Evolutionary conservation across 768 basidiomycete species (phyloP).

Genomic region (Panaeolus cyanescens): DNA sequence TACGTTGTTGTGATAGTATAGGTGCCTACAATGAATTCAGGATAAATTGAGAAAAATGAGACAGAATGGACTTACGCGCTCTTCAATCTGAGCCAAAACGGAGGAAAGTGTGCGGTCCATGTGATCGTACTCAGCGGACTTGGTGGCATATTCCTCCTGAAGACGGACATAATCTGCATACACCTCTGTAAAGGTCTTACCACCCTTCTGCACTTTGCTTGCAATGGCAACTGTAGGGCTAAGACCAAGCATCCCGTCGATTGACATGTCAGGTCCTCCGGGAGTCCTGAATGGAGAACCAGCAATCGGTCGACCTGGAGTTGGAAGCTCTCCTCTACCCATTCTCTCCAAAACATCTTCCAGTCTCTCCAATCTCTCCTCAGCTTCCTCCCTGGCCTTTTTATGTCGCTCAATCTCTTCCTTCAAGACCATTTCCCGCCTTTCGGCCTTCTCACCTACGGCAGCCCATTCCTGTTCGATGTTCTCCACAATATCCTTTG

Average conservation of each 20-base stretch:
- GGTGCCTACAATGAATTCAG: constrained; percentile 66
- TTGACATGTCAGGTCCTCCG: constrained; percentile 39
- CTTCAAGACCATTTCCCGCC: constrained; percentile 63
- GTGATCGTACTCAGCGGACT: constrained; percentile 80
- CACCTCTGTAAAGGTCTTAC: constrained; percentile 92
- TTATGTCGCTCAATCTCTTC: constrained; percentile 77
- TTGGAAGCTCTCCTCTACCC: constrained; percentile 70
- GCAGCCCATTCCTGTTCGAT: constrained; percentile 84
- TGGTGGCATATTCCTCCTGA: constrained; percentile 78
- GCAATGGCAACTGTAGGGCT: constrained; percentile 91
- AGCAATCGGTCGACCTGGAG: constrained; percentile 49
- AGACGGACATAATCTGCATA: constrained; percentile 89
- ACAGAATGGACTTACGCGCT: constrained; percentile 56
- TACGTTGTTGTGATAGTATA: constrained; percentile 84
- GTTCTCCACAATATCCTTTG: constrained; percentile 77
- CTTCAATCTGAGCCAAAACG: constrained; percentile 89
- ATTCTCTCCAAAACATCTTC: constrained; percentile 73
- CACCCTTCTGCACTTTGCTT: constrained; percentile 75
- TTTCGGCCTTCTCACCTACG: constrained; percentile 68
- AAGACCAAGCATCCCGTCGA: constrained; percentile 64
- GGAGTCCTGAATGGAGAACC: constrained; percentile 49
- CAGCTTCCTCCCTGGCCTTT: constrained; percentile 65
- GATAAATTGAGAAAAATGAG: not conserved
- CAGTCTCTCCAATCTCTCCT: constrained; percentile 71
- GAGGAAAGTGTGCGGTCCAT: constrained; percentile 81